Conservation (phyloP, 192 early-diverging fungal genomes). For the Umbelopsis sp. region DNA sequence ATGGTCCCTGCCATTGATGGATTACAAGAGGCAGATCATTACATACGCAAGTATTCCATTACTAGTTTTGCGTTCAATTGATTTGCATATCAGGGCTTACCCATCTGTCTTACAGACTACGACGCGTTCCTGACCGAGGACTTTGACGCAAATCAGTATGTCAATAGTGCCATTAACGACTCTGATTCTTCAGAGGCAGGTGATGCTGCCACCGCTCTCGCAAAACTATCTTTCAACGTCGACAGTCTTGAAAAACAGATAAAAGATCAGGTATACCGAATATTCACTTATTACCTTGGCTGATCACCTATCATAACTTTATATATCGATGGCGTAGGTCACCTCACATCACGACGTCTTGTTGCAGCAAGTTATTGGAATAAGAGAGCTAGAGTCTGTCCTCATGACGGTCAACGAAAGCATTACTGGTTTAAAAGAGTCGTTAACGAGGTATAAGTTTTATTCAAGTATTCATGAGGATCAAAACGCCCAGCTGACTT, state of each 20-base stretch:
- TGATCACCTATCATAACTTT: not conserved
- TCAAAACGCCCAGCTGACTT: not conserved
- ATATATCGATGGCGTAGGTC: slow-evolving; percentile 48
- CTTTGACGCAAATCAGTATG: slow-evolving; percentile 72
- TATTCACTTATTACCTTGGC: not conserved
- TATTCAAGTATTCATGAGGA: not conserved
- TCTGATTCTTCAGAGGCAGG: slow-evolving; percentile 48
- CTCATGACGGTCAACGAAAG: slow-evolving; percentile 55
- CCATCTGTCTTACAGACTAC: slow-evolving; percentile 52
- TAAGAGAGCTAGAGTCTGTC: slow-evolving; percentile 58
- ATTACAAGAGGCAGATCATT: slow-evolving; percentile 26
- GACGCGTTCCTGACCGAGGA: slow-evolving; percentile 60
- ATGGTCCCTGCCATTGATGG: not conserved
- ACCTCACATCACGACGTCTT: slow-evolving; percentile 68
- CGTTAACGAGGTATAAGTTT: slow-evolving; percentile 52
- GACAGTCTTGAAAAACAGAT: slow-evolving; percentile 77
- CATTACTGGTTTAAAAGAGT: slow-evolving; percentile 54
- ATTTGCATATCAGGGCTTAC: not conserved
- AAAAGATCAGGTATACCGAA: slow-evolving; percentile 62
- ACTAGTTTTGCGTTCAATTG: not conserved
- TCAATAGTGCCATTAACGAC: slow-evolving; percentile 65
- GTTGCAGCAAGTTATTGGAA: slow-evolving; percentile 65
- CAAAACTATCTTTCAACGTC: slow-evolving; percentile 68
- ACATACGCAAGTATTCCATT: slow-evolving; percentile 15
- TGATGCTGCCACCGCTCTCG: slow-evolving; percentile 60